A percentile compares a stretch with the other conserved stretches of the same genome.
Conservation (phyloP, 1,284 basidiomycete species). For the Leccinum angustisporum region DNA sequence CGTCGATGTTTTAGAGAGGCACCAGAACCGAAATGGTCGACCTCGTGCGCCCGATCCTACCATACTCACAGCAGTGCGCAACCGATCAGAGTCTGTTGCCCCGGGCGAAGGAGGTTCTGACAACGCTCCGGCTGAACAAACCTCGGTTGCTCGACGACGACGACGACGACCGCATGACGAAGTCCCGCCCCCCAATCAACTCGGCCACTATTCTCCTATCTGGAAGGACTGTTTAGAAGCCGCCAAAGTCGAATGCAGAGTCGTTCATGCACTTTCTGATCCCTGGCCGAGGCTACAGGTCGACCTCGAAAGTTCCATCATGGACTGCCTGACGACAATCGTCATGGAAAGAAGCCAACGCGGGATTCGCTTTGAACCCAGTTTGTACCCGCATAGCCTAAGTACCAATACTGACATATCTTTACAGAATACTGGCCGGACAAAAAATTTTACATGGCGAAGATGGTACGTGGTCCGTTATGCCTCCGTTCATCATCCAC, state of each 20-base stretch:
- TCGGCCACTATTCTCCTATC: neutral
- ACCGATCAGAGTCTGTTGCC: neutral
- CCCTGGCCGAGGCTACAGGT: neutral
- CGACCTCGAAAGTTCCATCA: neutral
- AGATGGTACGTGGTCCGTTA: neutral
- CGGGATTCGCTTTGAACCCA: neutral
- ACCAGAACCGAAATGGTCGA: neutral
- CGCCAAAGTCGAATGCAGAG: neutral
- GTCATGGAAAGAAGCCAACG: neutral
- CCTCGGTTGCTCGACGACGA: too few species aligned
- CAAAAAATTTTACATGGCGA: neutral
- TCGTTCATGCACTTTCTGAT: neutral
- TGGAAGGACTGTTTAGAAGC: neutral
- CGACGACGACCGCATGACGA: neutral
- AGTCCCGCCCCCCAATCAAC: neutral
- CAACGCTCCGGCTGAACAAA: neutral
- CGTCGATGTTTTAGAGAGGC: neutral
- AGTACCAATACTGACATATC: neutral
- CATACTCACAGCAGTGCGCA: neutral
- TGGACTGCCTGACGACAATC: neutral
- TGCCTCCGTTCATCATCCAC: neutral
- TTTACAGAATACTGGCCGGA: neutral
- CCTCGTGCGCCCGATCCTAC: neutral
- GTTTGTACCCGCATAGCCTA: neutral
- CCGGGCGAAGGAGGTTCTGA: neutral